Base-by-base conservation (phyloP, 768 basidiomycete genomes). In the Tulasnella sp. region DNA sequence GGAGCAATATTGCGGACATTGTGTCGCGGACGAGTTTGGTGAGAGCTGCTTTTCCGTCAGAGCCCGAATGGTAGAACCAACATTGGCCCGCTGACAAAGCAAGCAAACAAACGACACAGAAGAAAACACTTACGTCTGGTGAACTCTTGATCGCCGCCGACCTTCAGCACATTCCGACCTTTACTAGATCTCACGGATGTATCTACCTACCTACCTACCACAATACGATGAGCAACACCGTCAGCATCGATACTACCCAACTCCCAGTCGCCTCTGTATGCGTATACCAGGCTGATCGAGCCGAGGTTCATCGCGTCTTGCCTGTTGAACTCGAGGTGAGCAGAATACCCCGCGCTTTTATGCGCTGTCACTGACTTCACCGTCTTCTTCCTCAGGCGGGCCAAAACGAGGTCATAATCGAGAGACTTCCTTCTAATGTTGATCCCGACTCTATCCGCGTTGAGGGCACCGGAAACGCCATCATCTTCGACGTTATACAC, bases 171-270 rank as follows among this genome's bases (percentile, higher is more conserved):
- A n/a, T n/a, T n/a, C n/a, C n/a, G n/a, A n/a, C n/a, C n/a, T n/a
- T n/a, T n/a, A n/a, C n/a, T n/a, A n/a, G n/a, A n/a, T n/a, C n/a
- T n/a, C n/a, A n/a, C n/a, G n/a, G n/a, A n/a, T n/a, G n/a, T n/a
- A n/a, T n/a, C n/a, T n/a, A n/a, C n/a, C n/a, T n/a, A n/a, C n/a
- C n/a, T n/a, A n/a, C n/a, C n/a, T n/a, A 69, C 64, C 64, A 69
- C 76, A 76, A n/a, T 48, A 41, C 37, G 18, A 81, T 81, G 77
- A 50, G 60, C 20, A 46, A 81, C 31, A 72, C 34, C 48, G 74
- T 82, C 48, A 54, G 77, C 28, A 46, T 82, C n/a, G 80, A 82
- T 46, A 80, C 82, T 34, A 54, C 81, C n/a, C 81, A 79, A 22
- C 82, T 74, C 22, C 72, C 50, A 22, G 80, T 82, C 16, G 16